A percentile compares a stretch with the other conserved stretches of the same genome.
phyloP scores from a whole-genome alignment of 805 yeast species.

The Candida bentonensis region DNA sequence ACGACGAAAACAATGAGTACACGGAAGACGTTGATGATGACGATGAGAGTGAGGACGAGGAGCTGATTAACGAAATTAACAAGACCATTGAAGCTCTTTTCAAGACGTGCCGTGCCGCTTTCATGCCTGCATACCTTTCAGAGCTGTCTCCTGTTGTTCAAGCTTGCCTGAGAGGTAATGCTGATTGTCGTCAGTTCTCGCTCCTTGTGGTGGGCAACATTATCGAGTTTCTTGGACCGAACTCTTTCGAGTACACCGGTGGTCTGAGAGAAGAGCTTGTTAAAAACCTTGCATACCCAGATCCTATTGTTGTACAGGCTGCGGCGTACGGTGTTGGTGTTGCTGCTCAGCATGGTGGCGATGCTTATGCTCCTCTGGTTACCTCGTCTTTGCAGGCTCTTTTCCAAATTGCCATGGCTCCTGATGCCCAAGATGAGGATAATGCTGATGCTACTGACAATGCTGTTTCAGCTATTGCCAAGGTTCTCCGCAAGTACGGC shows the following conservation, averaged over 20 bases:
- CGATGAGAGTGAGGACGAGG: constrained; percentile 84
- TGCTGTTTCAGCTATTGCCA: constrained; percentile 70
- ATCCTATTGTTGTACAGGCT: constrained; percentile 65
- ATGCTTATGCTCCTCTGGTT: constrained; percentile 44
- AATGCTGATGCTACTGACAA: constrained; percentile 80
- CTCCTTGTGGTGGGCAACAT: constrained; percentile 68
- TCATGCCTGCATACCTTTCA: constrained; percentile 48
- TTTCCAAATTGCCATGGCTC: constrained; percentile 54
- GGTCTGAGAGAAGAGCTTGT: constrained; percentile 49
- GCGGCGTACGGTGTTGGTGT: constrained; percentile 76
- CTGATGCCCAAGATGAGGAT: constrained; percentile 78
- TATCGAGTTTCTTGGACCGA: constrained; percentile 64
- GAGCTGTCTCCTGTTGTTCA: constrained; percentile 48
- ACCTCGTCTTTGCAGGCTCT: constrained; percentile 62
- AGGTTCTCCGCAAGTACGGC: constrained; percentile 57
- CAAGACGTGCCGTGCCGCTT: constrained; percentile 42
- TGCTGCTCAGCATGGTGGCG: constrained; percentile 72
- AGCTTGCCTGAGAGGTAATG: constrained; percentile 48
- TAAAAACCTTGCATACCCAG: constrained; percentile 35
- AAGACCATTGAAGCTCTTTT: constrained; percentile 60
- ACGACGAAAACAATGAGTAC: constrained; percentile 56
- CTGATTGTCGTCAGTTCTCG: constrained; percentile 63
- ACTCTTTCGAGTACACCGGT: constrained; percentile 49
- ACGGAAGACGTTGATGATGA: constrained; percentile 76
- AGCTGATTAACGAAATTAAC: constrained; percentile 72